Evolutionary conservation across 768 basidiomycete species (phyloP), one percentile per base, ranked within the genome.

Genomic region (Termitomyces titanicus): DNA sequence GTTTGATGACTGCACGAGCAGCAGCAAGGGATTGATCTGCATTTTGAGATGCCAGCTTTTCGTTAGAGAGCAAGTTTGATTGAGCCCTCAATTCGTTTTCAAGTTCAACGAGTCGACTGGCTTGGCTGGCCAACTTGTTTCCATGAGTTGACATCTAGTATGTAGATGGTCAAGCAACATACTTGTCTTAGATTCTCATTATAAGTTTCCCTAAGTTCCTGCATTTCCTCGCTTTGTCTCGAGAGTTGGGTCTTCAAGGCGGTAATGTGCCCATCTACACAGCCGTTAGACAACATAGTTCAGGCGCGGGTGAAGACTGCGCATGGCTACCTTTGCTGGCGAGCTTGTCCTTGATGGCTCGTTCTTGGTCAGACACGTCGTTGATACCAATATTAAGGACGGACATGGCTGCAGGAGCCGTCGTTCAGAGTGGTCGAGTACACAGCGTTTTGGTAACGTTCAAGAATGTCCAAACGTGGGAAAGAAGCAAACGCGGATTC

Each of bases 1-100:
- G 72, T 64, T 77, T 84, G 51, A 82, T 66, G 56, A 75, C 82
- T 57, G 79, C 77, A 48, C 81, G 74, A 3, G 79, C 75, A 31
- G 74, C 66, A 13, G 60, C 65, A 22, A 88, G 69, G 15, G 84
- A 75, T 7, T 73, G 64, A 54, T 80, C 77, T 0, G 75, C 61
- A 61, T 89, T 89, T 55, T 77, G 78, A 4, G 75, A 73, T 9
- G 73, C 66, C 11, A 82, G 66, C 34, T 76, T 78, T 63, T 86
- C 83, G 20, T 78, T 80, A 39, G 75, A 78, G 29, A 88, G 72
- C 22, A 85, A 84, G 42, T 83, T 77, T n/a, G 76, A 74, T 35
- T 73, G 77, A 63, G 73, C 72, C 8, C 68, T 68, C 20, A 83
- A 72, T 29, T 79, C 76, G 0, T 70, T 65, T 63, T 89, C 85